phyloP scores from a whole-genome alignment of 768 basidiomycete genomes.

The Rhodosporidiobolus odoratus region DNA sequence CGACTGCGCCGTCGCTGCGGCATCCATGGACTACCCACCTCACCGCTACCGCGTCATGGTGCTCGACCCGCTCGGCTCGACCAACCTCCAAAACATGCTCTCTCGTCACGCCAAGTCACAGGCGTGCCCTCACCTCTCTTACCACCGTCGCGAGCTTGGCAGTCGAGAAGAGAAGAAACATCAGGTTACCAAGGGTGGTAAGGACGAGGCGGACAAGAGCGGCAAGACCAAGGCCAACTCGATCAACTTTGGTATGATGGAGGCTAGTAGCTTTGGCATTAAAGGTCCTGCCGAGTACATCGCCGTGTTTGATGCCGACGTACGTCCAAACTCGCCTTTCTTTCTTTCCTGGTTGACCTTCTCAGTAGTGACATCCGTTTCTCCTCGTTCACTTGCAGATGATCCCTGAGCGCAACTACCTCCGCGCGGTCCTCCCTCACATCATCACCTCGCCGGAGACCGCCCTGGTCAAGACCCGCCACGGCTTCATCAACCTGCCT shows the following conservation, averaged over 20 bases:
- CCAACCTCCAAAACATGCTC: slow-evolving; percentile 28
- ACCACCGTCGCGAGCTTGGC: slow-evolving; percentile 37
- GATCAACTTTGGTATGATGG: slow-evolving; percentile 42
- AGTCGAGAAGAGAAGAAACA: slow-evolving; percentile 13
- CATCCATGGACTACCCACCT: slow-evolving; percentile 41
- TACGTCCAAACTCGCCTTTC: slow-evolving; percentile 9
- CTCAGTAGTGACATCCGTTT: not conserved
- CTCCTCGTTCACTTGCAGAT: slow-evolving; percentile 6
- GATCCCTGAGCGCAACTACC: slow-evolving; percentile 40
- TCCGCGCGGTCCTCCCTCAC: slow-evolving; percentile 38
- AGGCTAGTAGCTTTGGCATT: slow-evolving; percentile 36
- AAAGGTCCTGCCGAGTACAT: slow-evolving; percentile 41
- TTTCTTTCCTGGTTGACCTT: not conserved
- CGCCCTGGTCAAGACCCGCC: slow-evolving; percentile 39
- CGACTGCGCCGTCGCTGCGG: slow-evolving; percentile 41
- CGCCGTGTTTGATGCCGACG: slow-evolving; percentile 42
- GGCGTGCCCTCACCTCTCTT: slow-evolving; percentile 39
- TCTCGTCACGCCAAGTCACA: slow-evolving; percentile 35
- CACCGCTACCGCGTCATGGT: slow-evolving; percentile 42
- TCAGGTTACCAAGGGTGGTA: not conserved
- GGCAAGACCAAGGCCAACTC: slow-evolving; percentile 28
- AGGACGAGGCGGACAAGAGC: not conserved
- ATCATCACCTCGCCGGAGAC: slow-evolving; percentile 35
- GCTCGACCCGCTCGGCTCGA: slow-evolving; percentile 36
- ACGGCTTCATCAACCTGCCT: slow-evolving; percentile 42